These are phyloP conservation scores for Musa schizocarpa DNA, from an alignment of 176 grass and related monocot species.

Conservation along the genomic window DNA sequence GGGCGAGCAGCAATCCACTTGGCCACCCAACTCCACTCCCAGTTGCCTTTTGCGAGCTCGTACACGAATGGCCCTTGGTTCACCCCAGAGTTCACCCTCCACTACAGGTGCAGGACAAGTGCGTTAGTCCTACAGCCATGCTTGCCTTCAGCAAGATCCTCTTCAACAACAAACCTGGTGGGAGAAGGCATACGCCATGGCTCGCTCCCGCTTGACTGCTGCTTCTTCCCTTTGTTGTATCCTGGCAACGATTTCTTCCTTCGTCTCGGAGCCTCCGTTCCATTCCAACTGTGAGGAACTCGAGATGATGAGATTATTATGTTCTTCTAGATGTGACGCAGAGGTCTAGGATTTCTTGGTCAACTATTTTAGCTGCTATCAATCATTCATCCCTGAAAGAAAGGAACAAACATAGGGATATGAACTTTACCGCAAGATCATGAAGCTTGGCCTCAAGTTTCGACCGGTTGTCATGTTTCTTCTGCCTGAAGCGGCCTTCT, in stretches of 20 bases:
- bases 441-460: conserved; percentile 88
- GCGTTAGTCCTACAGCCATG: not conserved
- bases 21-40: conserved; percentile 97
- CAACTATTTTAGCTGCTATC: too few relatives aligned
- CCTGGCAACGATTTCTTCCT: conserved; percentile 71
- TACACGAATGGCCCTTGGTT: conserved; percentile 66
- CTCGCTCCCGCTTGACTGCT: conserved; percentile 76
- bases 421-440: conserved; percentile 50
- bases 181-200: conserved; percentile 89
- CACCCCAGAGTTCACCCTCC: conserved; percentile 69
- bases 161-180: conserved; percentile 55
- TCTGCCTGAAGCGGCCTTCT: conserved; percentile 78
- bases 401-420: too few relatives aligned
- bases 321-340: too few relatives aligned
- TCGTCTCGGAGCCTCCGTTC: conserved; percentile 72
- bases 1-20: conserved; percentile 82
- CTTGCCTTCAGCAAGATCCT: not conserved
- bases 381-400: too few relatives aligned
- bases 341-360: too few relatives aligned
- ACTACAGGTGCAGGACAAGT: conserved; percentile 34
- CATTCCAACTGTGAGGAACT: conserved; percentile 55
- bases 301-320: not conserved
- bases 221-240: conserved; percentile 94
- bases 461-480: conserved; percentile 73
- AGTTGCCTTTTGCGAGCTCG: conserved; percentile 56